A percentile compares a stretch with the other conserved stretches of the same genome.
Evolutionary conservation across 345 rosid genomes (phyloP).

Genomic region (Salix exigua): DNA sequence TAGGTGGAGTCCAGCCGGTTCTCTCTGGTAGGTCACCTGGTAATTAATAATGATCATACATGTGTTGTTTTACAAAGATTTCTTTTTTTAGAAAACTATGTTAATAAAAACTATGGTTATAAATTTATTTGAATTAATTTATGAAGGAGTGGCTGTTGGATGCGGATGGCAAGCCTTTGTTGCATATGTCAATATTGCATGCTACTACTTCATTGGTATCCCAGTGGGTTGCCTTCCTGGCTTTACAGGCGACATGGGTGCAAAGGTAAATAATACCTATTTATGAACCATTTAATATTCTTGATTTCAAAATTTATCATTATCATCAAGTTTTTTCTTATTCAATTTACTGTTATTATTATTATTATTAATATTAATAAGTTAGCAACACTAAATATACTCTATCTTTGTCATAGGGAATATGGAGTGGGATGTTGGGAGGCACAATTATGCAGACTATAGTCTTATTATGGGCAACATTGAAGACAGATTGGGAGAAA

Average conservation of each 20-base stretch:
- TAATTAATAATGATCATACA: too few relatives aligned
- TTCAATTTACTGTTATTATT: too few relatives aligned
- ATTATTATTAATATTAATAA: too few relatives aligned
- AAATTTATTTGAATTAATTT: neutral
- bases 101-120: neutral
- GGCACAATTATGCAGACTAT: constrained; percentile 54
- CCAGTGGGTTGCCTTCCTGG: constrained; percentile 63
- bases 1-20: constrained; percentile 57
- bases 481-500: constrained; percentile 50
- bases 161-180: constrained; percentile 91
- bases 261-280: constrained; percentile 30
- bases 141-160: constrained; percentile 70
- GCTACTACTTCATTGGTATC: constrained; percentile 60
- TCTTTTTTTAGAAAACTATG: too few relatives aligned
- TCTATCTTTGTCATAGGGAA: constrained; percentile 36
- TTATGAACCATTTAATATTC: too few relatives aligned
- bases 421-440: constrained; percentile 70
- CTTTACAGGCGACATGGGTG: constrained; percentile 51
- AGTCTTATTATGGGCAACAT: constrained; percentile 45
- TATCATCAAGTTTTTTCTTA: too few relatives aligned
- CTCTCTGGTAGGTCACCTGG: constrained; percentile 42
- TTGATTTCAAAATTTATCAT: too few relatives aligned
- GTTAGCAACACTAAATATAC: neutral
- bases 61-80: too few relatives aligned
- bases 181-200: constrained; percentile 73